Evolutionary conservation across 192 early-diverging fungal genomes (phyloP).

Genomic region (Backusella westeae): DNA sequence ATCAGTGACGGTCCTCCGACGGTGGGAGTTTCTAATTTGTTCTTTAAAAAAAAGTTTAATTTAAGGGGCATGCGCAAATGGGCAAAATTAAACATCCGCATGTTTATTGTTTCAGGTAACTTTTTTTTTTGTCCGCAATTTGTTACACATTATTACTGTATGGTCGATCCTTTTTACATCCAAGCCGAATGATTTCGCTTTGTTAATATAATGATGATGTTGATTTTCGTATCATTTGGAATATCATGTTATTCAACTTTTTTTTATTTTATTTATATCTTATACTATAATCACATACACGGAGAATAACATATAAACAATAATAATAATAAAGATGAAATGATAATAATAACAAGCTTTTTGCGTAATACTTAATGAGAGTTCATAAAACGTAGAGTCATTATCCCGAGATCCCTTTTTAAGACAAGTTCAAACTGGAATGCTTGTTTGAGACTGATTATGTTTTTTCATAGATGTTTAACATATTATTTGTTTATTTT

Average conservation of each 20-base stretch:
- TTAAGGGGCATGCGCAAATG: not conserved
- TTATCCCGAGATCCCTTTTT: not conserved
- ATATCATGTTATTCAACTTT: not conserved
- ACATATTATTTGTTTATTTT: not conserved
- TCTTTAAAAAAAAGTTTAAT: not conserved
- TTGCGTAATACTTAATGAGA: not conserved
- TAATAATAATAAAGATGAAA: not conserved
- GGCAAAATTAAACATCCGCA: not conserved
- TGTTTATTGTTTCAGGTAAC: not conserved
- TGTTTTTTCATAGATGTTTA: not conserved
- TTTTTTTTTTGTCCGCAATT: not conserved
- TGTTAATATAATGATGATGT: not conserved
- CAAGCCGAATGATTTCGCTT: not conserved
- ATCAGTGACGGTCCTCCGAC: not conserved
- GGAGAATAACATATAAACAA: not conserved
- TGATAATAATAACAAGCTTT: conserved; percentile 1
- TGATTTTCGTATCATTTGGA: too few relatives aligned
- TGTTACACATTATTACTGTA: not conserved
- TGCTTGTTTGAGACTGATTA: not conserved
- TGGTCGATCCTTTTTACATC: not conserved
- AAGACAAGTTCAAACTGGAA: not conserved
- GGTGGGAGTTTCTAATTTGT: conserved; percentile 4
- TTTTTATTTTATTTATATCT: not conserved
- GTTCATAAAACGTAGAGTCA: not conserved
- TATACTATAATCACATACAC: not conserved